Conservation (phyloP, 306 rosid genomes). For the Ziziphus jujuba region DNA sequence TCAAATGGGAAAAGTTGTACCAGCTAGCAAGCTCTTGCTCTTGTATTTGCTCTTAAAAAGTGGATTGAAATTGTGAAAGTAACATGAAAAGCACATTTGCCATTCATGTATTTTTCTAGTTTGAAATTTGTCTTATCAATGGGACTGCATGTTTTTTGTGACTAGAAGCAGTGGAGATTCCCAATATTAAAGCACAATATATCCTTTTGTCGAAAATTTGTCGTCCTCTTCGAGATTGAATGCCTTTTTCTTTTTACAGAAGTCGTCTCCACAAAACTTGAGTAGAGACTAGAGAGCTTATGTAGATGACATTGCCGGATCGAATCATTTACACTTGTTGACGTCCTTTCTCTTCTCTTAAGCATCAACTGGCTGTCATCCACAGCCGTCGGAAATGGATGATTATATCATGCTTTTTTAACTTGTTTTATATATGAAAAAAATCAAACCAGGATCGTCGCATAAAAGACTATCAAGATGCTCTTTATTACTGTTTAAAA, state of each 20-base stretch:
- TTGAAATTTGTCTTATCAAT: background rate
- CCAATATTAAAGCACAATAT: too few species aligned
- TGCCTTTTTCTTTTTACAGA: background rate
- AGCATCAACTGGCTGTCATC: conserved; percentile 9
- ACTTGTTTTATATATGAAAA: background rate
- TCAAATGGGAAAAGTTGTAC: too few species aligned
- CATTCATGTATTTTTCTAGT: background rate
- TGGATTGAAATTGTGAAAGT: background rate
- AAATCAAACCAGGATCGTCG: too few species aligned
- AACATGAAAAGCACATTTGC: background rate
- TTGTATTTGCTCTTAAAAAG: background rate
- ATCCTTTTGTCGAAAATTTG: too few species aligned
- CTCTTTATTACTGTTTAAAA: too few species aligned
- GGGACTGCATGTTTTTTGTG: too few species aligned
- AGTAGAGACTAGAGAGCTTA: background rate
- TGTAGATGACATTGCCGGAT: background rate
- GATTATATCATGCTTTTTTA: too few species aligned
- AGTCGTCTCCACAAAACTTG: too few species aligned
- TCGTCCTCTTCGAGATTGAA: too few species aligned
- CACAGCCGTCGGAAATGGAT: background rate
- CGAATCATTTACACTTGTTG: background rate
- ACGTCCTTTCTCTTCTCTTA: background rate
- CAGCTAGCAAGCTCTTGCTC: too few species aligned
- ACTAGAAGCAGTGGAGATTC: too few species aligned
- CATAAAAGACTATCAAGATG: too few species aligned